A percentile compares a stretch with the other conserved stretches of the same genome.
phyloP scores from a whole-genome alignment of 805 yeast species.

The Kodamaea neixiangensis region DNA sequence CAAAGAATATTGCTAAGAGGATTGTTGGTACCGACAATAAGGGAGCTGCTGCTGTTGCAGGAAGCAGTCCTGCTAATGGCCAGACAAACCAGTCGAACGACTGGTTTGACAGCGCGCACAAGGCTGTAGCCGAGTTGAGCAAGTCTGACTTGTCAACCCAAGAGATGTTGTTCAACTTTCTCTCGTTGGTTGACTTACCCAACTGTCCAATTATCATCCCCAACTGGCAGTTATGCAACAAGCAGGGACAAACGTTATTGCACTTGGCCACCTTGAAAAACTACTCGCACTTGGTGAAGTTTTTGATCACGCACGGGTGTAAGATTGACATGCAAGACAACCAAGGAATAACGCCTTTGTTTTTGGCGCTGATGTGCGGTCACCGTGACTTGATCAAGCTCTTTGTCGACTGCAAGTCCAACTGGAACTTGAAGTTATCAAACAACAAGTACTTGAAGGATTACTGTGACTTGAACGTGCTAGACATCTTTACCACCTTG shows the following conservation, averaged over 20 bases:
- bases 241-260: slow-evolving; percentile 82
- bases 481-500: slow-evolving; percentile 39
- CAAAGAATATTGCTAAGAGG: slow-evolving; percentile 87
- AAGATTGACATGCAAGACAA: slow-evolving; percentile 72
- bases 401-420: slow-evolving; percentile 65
- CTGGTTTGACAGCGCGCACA: slow-evolving; percentile 57
- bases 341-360: slow-evolving; percentile 85
- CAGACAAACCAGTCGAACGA: slow-evolving; percentile 20
- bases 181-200: slow-evolving; percentile 61
- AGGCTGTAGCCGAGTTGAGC: slow-evolving; percentile 50
- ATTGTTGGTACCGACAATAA: slow-evolving; percentile 70
- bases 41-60: slow-evolving; percentile 31
- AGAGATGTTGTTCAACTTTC: slow-evolving; percentile 50
- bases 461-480: slow-evolving; percentile 46
- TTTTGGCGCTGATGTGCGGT: slow-evolving; percentile 80
- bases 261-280: slow-evolving; percentile 84
- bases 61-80: slow-evolving; percentile 15
- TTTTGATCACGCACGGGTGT: slow-evolving; percentile 66
- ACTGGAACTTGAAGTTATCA: slow-evolving; percentile 50
- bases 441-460: slow-evolving; percentile 48
- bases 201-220: slow-evolving; percentile 63
- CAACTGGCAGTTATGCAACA: slow-evolving; percentile 79
- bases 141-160: slow-evolving; percentile 49
- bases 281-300: slow-evolving; percentile 59
- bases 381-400: slow-evolving; percentile 64